A percentile compares a stretch with the other conserved stretches of the same genome.
Conservation (phyloP, 805 yeast genomes). For the Ogataea nitratoaversa region DNA sequence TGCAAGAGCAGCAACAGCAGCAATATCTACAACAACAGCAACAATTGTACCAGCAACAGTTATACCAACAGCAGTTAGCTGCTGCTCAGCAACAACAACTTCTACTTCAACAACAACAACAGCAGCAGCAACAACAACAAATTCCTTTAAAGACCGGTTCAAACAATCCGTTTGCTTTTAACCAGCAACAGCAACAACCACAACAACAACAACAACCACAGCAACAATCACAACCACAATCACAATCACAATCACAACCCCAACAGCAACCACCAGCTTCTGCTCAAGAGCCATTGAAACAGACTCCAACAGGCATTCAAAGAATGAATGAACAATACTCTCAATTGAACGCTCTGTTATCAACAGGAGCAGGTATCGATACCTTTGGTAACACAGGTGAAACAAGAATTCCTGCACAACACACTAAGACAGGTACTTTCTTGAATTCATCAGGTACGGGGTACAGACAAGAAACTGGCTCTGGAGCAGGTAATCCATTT, state of each 20-base stretch:
- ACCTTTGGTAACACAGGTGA: slow-evolving; percentile 89
- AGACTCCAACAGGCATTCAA: slow-evolving; percentile 50
- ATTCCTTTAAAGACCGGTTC: slow-evolving; percentile 36
- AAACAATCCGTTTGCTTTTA: slow-evolving; percentile 35
- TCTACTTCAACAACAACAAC: slow-evolving; percentile 13
- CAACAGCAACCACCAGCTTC: slow-evolving; percentile 20
- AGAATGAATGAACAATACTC: slow-evolving; percentile 55
- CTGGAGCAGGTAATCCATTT: slow-evolving; percentile 56
- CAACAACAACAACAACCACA: slow-evolving; percentile 36
- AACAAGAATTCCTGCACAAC: slow-evolving; percentile 86
- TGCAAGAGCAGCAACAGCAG: slow-evolving; percentile 17
- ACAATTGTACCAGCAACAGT: slow-evolving; percentile 14
- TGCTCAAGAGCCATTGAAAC: slow-evolving; percentile 38
- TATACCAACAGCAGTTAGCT: slow-evolving; percentile 19
- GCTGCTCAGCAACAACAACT: slow-evolving; percentile 15
- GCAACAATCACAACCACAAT: slow-evolving; percentile 26
- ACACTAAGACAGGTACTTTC: slow-evolving; percentile 75
- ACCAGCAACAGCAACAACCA: slow-evolving; percentile 28
- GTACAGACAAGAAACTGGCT: slow-evolving; percentile 44
- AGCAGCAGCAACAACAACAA: slow-evolving; percentile 29
- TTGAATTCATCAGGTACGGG: slow-evolving; percentile 90
- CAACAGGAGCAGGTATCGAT: slow-evolving; percentile 87
- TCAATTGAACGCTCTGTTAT: slow-evolving; percentile 73
- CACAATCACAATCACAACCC: slow-evolving; percentile 14
- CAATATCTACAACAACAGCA: slow-evolving; percentile 14